Evolutionary conservation across 108 stramenopile genomes (phyloP).

Genomic region (Cyclotella atomus): DNA sequence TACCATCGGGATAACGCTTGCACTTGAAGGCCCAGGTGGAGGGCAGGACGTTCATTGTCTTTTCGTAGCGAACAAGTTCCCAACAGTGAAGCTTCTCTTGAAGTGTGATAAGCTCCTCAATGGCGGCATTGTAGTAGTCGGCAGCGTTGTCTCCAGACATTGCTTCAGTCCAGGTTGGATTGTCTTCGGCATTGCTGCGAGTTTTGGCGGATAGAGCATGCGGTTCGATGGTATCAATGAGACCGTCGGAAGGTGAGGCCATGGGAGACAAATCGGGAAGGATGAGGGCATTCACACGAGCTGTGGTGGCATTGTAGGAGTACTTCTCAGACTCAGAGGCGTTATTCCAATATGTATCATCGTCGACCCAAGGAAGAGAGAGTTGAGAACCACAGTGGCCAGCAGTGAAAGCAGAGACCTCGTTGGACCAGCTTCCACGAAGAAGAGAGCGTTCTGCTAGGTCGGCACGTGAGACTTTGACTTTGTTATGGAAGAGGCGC

Average conservation of each 20-base stretch:
- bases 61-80: slow-evolving; percentile 8
- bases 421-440: not conserved
- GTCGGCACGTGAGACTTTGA: not conserved
- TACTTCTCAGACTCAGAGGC: too few relatives aligned
- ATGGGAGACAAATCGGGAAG: not conserved
- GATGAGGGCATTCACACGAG: slow-evolving; percentile 2
- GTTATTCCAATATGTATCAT: too few relatives aligned
- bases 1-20: slow-evolving; percentile 59
- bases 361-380: too few relatives aligned
- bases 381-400: not conserved
- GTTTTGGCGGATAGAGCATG: not conserved
- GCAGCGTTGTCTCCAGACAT: not conserved
- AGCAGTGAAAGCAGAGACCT: not conserved
- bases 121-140: not conserved
- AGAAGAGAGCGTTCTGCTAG: not conserved
- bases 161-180: slow-evolving; percentile 3
- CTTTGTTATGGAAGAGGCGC: not conserved
- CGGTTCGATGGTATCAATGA: not conserved
- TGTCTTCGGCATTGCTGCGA: not conserved
- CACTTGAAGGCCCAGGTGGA: slow-evolving; percentile 53
- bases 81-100: slow-evolving; percentile 19
- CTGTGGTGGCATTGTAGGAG: too few relatives aligned
- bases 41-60: slow-evolving; percentile 34
- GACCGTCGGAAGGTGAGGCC: not conserved
- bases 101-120: slow-evolving; percentile 29